Base-by-base conservation (phyloP, 106 monocot genomes). In the Agapanthus africanus region DNA sequence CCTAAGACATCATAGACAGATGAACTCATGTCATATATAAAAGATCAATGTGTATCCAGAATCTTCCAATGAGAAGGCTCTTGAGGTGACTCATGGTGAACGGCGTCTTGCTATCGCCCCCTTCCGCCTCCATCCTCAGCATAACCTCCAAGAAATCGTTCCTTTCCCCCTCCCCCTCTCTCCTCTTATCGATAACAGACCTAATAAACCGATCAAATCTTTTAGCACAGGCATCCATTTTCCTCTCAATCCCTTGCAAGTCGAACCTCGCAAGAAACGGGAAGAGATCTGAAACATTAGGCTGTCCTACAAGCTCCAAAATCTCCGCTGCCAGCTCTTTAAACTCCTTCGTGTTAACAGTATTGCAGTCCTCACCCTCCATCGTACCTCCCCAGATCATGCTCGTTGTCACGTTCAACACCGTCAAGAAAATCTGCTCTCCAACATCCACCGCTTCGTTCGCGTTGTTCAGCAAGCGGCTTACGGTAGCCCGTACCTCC, bases 251-350 rank as follows among this genome's bases (percentile, higher is more conserved):
- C 31, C 90, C 80, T 25, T 56, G 56, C 68, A 90, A 37, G 40
- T 93, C 93, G 7, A 86, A 73, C 54, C 67, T 31, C 7, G 70
- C 86, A 40, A 93, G 41, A 6, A 23, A 49, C 1, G 88, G 81
- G 31, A 84, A 88, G 34, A 81, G 74, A 36, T 90, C 90, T 18
- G 85, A 85, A 32, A 90, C 34, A 54, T 90, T 90, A 11, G 85
- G 85, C 21, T 5, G 6, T 16, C 85, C 80, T 22, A 90, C n/a
- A 8, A 75, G 36, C 26, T 70, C 72, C 9, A 51, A 60, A 1
- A 80, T 83, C 18, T 67, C 70, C 10, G 54, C 71, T 8, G 83
- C 73, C 32, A 76, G 7, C 51, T 73, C 57, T 39, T 49, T 37
- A 61, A 86, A 83, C 34, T 82, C 74, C 33, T n/a, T 73, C 42